Base-by-base conservation (phyloP, 1,139 yeast genomes). In the Hyphopichia khmerensis region DNA sequence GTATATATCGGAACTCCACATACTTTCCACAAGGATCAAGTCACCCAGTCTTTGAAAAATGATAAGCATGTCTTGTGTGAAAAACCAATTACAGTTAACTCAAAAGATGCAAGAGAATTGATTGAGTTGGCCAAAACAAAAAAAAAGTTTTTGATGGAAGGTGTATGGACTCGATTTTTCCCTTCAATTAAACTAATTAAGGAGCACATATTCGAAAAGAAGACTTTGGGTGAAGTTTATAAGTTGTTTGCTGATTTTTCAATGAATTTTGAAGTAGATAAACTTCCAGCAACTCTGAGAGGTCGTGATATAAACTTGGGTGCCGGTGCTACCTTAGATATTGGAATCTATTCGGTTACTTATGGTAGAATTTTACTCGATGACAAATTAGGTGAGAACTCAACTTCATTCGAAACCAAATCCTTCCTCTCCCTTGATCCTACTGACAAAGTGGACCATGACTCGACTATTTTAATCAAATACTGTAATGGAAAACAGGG, bases 1-100 rank as follows among this genome's bases (percentile, higher is more conserved):
- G 73, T 82, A 31, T 82, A 82, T 55, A 64, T 82, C 38, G 86
- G 83, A 3, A 73, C 82, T 6, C 86, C 86, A 3, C 85, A 81
- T 60, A 62, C 71, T 9, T 65, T 67, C 49, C 87, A 82, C 57
- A 75, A 76, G 47, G 72, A 70, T 32, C 75, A 73, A 48, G 75
- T 76, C 16, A 61, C 70, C 40, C 55, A 63, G 35, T 81, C 83
- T n/a, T 64, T 82, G 48, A 60, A 66, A 16, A 68, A 76, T 34
- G 80, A 76, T n/a, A 59, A 62, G 40, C 79, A 80, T 55, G 82
- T 80, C 24, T 64, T 82, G 41, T 76, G 83, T 52, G 87, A 82
- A 53, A 82, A 82, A 58, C 84, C 87, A 2, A 67, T 80, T 49
- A 75, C 84, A 2, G 69, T 82, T 39, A 82, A 79, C 48, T 62